Base-by-base conservation (phyloP, 371 early-diverging fungal genomes). In the Dinochytrium kinnereticum region DNA sequence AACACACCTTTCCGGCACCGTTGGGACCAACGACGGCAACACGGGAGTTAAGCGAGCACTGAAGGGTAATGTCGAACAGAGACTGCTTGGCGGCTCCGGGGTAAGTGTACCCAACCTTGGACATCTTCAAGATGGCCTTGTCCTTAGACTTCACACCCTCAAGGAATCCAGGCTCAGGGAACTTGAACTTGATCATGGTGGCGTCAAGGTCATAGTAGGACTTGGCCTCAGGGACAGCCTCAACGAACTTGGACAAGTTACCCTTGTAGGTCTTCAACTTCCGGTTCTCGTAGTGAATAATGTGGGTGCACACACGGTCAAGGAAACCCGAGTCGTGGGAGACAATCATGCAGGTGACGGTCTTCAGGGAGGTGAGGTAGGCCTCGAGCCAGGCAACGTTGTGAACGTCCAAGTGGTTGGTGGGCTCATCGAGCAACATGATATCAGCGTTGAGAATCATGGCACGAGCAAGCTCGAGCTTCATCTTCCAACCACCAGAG, bases 401-500 rank as follows among this genome's bases (percentile, higher is more conserved):
- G 68, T 61, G 70, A 71, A 82, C 82, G 79, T 88, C 89, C 70
- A 89, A 82, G 78, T 85, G 85, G 73, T 88, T 89, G 31, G 89
- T 89, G 37, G 90, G 90, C 73, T 90, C 90, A 77, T 90, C 90
- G 38, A 90, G 80, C 33, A 90, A 77, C 53, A 89, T 70, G 61
- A 90, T 80, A 75, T 89, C 86, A 79, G 86, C 79, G 70, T 85
- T 87, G 80, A 84, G 82, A 69, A 93, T 81, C 91, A 92, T 94
- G n/a, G 94, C 92, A 73, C 91, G 87, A 49, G 94, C 93, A 72
- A 95, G 86, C 76, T 91, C 93, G 65, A 95, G 83, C 87, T 93
- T 92, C 91, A 93, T 94, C 86, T 93, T 93, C 92, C 93, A 94
- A 64, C 94, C 94, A 83, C 95, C 95, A 71, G 93, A 92, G 24